Base-by-base conservation (phyloP, 2,329 filamentous ascomycete genomes). In the Microdochium nivale region DNA sequence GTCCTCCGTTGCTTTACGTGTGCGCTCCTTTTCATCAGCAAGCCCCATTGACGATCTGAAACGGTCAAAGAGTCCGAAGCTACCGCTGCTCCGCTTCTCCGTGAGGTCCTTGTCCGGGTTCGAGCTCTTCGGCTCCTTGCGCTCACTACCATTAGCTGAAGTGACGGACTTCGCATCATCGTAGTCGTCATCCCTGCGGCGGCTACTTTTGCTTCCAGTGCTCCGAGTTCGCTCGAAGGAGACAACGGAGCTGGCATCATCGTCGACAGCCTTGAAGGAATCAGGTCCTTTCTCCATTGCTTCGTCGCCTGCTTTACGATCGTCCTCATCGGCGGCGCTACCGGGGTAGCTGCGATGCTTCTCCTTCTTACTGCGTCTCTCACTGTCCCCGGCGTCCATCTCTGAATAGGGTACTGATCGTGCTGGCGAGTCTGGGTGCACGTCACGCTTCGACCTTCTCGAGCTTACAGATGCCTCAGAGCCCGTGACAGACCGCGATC, bases 231-330 rank as follows among this genome's bases (percentile, higher is more conserved):
- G 62, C 24, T 65, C 62, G 51, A 65, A 60, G 5, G 78, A 79
- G 4, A 76, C 70, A 13, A 77, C 69, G 30, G 77, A 80, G 54
- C 68, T 71, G 21, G 73, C 69, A 40, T 77, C 75, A n/a, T 70
- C 70, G 52, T 76, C 71, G 25, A 60, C 35, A 30, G 60, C 55
- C 50, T 74, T 67, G 51, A 69, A 72, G 2, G 59, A 62, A n/a
- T 70, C 69, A 3, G 63, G 65, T 46, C 62, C 65, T 55, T 65
- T 66, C 61, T 74, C 67, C 65, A 69, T 51, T 50, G 67, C 57
- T 49, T 63, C 60, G 53, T 67, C 59, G 49, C 62, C 54, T 37
- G 62, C 55, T 19, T 23, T 21, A 3, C 40, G 40, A 24, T 44
- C 40, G 4, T 44, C 19, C 3, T 44, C 40, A 56, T 59, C 54